phyloP scores from a whole-genome alignment of 78 protist species.

The Speleostelium caveatum region DNA sequence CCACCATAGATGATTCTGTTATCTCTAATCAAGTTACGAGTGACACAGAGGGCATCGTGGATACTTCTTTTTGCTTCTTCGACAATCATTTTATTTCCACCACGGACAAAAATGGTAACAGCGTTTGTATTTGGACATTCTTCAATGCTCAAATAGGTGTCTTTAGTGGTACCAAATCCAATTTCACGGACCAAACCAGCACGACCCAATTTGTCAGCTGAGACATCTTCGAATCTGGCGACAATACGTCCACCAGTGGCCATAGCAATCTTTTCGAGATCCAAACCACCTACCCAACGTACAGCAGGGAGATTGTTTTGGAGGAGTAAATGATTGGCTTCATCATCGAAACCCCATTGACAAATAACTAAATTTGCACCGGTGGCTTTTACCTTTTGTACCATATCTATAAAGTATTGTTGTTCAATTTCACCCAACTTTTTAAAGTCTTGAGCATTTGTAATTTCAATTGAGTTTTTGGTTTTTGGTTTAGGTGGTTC shows the following conservation, averaged over 20 bases:
- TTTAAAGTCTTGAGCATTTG: conserved; percentile 92
- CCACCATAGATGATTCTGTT: conserved; percentile 98
- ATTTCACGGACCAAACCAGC: conserved; percentile 97
- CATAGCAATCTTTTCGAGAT: conserved; percentile 99
- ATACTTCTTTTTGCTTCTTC: conserved; percentile 99
- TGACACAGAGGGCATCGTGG: conserved; percentile 99
- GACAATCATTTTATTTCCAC: conserved; percentile 99
- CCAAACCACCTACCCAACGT: conserved; percentile 99
- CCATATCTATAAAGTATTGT: conserved; percentile 93
- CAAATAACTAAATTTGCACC: conserved; percentile 98
- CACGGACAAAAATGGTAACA: conserved; percentile 99
- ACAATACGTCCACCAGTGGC: conserved; percentile 99
- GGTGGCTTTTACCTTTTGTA: conserved; percentile 91
- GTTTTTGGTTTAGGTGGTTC: conserved; percentile 99
- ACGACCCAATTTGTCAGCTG: conserved; percentile 97
- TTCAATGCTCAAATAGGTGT: conserved; percentile 97
- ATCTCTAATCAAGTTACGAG: conserved; percentile 99
- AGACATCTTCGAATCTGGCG: conserved; percentile 99
- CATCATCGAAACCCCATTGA: conserved; percentile 99
- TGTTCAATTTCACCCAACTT: conserved; percentile 92
- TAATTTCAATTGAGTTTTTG: conserved; percentile 85
- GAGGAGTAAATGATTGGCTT: conserved; percentile 99
- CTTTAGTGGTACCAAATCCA: conserved; percentile 98
- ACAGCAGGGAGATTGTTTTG: conserved; percentile 98
- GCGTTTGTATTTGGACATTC: conserved; percentile 98